Conservation (phyloP, 1,139 yeast genomes). For the Diutina sp. region DNA sequence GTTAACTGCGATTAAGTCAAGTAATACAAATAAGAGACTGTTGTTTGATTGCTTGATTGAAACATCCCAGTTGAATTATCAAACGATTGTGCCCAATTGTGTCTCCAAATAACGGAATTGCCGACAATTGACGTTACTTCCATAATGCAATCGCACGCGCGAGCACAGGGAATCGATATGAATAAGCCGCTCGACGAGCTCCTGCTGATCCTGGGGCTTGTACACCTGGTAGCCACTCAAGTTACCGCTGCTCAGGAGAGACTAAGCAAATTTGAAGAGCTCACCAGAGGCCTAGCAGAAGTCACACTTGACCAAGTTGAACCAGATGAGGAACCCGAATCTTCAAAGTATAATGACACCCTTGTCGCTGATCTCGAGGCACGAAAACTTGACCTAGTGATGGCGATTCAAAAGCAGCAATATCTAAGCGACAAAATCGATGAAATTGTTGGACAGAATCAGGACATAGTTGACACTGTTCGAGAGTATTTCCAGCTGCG, state of each 20-base stretch:
- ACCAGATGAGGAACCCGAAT: neutral
- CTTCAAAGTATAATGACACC: neutral
- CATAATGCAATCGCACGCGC: neutral
- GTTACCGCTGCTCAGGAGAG: neutral
- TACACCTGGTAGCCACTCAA: neutral
- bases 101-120: too few relatives aligned
- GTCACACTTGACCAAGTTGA: neutral
- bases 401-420: neutral
- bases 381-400: neutral
- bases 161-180: neutral
- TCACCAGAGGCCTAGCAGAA: neutral
- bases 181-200: constrained; percentile 1
- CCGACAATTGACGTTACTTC: too few relatives aligned
- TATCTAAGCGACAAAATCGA: neutral
- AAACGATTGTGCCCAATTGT: too few relatives aligned
- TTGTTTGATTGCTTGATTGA: too few relatives aligned
- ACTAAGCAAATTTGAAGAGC: neutral
- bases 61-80: too few relatives aligned
- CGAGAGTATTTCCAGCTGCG: neutral
- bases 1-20: too few relatives aligned
- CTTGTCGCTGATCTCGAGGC: neutral
- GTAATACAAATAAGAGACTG: too few relatives aligned
- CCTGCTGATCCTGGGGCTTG: constrained; percentile 1
- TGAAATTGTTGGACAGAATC: neutral
- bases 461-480: neutral